Evolutionary conservation across 1,139 yeast genomes (phyloP), one percentile per base, ranked within the genome.

Genomic region (Kazachstania sp.): DNA sequence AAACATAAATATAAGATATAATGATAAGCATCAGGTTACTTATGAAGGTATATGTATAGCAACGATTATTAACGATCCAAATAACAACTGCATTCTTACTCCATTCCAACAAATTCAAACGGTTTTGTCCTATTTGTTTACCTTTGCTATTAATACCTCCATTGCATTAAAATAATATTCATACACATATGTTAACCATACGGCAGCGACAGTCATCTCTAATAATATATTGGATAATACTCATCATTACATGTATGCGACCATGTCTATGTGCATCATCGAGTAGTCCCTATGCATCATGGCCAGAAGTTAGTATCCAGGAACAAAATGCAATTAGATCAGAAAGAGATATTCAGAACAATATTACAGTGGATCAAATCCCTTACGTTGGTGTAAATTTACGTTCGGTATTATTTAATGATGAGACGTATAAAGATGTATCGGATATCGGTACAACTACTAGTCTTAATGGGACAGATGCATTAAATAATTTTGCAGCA

Each of bases 331-430:
- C 81, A 0, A 49, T 72, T 8, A 65, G 87, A 46, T 69, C 87
- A 0, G 92, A 88, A 59, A 67, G 96, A 48, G 96, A 87, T 58
- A 64, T 84, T 2, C 66, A 82, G 29, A 65, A 68, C 26, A 72
- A 74, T 40, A 63, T 74, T 1, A 77, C 90, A 1, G 67, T 86
- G 1, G 81, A 78, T 53, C 81, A 83, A 57, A 55, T 74, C 18
- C 70, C 78, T 0, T 65, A 70, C 3, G 66, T 78, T 2, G 96
- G 96, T 0, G 70, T 83, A 0, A 73, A 81, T 29, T 60, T 86
- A 37, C 69, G 73, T 32, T 53, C 69, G 0, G 69, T 75, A 3
- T 53, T 86, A 1, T 82, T 85, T 16, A 47, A 50, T 55, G 70
- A 74, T 1, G 37, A 29, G 13, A 48, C 49, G 30, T 53, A 57